Base-by-base conservation (phyloP, 2,329 filamentous ascomycete species). In the Malbranchea zuffiana region DNA sequence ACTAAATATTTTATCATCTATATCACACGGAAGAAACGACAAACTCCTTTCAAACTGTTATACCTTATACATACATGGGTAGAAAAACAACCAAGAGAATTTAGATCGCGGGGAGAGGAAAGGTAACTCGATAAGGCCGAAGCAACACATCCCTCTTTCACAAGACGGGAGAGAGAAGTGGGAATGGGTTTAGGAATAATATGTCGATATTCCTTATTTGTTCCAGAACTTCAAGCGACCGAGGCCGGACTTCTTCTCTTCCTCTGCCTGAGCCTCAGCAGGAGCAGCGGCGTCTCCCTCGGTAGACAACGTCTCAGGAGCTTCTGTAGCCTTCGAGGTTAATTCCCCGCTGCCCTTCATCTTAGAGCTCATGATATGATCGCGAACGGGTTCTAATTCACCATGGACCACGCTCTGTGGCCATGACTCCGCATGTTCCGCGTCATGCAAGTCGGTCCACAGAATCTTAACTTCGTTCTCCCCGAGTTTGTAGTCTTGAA, bases 361-460 rank as follows among this genome's bases (percentile, higher is more conserved):
- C 50, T 19, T 35, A 23, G 20, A 8, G 13, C 52, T 44, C 40
- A 63, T 60, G 25, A 63, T 50, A 47, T 59, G 54, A 32, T 54
- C 51, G 12, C 52, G 51, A 36, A 43, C 54, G 18, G 51, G 51
- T 24, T 59, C 54, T 43, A 68, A 44, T 37, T 58, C 54, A 37
- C 59, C 63, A 42, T 68, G 65, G 5, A 54, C 46, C 30, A 67
- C 63, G 18, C 46, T 53, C n/a, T 51, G 48, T 7, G 63, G 62
- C 65, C 65, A 68, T 4, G 47, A 38, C 39, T 56, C 47, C 5
- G 65, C 65, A 41, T 50, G 57, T 24, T 55, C 53, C 18, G 62
- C 62, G 49, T 67, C 61, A 33, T 63, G 54, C 20, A 65, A 28
- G 48, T 68, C 62, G 11, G 54, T 56, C 65, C 65, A 68, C 37